Percentiles rank a stretch among this genome's conserved stretches.
Conservation (phyloP, 805 yeast genomes). For the Yarrowia hollandica region DNA sequence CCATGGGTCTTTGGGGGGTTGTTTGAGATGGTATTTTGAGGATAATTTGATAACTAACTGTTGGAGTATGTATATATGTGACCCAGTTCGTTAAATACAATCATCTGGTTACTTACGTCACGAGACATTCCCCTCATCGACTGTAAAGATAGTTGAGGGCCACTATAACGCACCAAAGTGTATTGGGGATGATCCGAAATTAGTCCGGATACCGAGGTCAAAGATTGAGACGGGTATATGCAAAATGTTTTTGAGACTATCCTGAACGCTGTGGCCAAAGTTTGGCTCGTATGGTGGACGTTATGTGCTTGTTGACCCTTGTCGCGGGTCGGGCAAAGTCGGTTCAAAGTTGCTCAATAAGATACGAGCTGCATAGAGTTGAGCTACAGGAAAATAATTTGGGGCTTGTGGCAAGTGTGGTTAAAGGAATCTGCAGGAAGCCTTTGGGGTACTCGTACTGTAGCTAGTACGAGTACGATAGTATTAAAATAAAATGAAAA, state of each 20-base stretch:
- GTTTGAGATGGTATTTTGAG: neutral
- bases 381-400: neutral
- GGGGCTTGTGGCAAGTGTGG: neutral
- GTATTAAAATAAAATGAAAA: no score
- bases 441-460: no score
- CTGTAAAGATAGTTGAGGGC: no score
- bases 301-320: neutral
- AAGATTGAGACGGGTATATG: neutral
- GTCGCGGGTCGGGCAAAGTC: slow-evolving; percentile 8
- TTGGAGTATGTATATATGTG: no score
- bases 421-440: neutral
- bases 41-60: no score
- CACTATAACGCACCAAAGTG: no score
- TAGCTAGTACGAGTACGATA: no score
- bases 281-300: neutral
- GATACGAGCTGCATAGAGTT: slow-evolving; percentile 25
- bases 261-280: no score
- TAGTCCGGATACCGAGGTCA: slow-evolving; percentile 22
- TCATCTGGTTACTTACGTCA: neutral
- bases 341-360: slow-evolving; percentile 23
- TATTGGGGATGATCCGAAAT: slow-evolving; percentile 23
- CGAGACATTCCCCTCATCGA: neutral
- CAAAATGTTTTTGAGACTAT: no score
- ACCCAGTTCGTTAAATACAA: no score
- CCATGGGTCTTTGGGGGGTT: no score